Conservation (phyloP, 768 basidiomycete species). For the Tephrocybe rancida region DNA sequence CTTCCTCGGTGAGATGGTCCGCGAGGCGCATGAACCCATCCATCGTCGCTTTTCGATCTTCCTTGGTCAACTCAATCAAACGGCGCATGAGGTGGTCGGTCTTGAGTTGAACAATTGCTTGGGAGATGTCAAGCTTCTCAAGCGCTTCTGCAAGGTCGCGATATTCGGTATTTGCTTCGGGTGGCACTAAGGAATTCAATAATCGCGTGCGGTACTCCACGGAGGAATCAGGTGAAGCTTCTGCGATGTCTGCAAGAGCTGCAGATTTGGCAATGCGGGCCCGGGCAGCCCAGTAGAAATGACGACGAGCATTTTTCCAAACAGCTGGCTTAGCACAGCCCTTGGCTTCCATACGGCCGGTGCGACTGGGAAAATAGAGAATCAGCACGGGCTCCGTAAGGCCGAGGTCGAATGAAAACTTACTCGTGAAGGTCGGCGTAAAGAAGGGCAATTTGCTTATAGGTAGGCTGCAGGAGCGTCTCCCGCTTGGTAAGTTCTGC, state of each 20-base stretch:
- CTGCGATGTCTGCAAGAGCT: slow-evolving; percentile 63
- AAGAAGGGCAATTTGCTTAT: slow-evolving; percentile 90
- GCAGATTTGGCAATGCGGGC: slow-evolving; percentile 74
- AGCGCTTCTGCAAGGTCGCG: slow-evolving; percentile 63
- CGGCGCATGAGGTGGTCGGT: slow-evolving; percentile 69
- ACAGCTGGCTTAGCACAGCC: slow-evolving; percentile 85
- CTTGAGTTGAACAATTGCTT: slow-evolving; percentile 64
- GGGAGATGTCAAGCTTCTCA: slow-evolving; percentile 69
- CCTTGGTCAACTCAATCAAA: slow-evolving; percentile 67
- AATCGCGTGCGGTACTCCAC: slow-evolving; percentile 67
- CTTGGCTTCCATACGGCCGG: slow-evolving; percentile 97
- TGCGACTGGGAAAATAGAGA: slow-evolving; percentile 57
- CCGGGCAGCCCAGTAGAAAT: slow-evolving; percentile 94
- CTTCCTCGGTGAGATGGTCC: slow-evolving; percentile 75
- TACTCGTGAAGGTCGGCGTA: slow-evolving; percentile 98
- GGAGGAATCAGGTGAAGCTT: slow-evolving; percentile 72
- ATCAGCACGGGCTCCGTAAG: slow-evolving; percentile 15
- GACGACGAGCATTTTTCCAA: slow-evolving; percentile 88
- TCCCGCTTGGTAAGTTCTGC: slow-evolving; percentile 77
- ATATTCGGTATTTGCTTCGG: slow-evolving; percentile 54
- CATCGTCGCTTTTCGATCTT: slow-evolving; percentile 77
- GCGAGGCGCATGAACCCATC: slow-evolving; percentile 73
- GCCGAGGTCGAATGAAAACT: slow-evolving; percentile 30
- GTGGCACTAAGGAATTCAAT: slow-evolving; percentile 60
- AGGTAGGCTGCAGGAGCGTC: slow-evolving; percentile 80